Conservation (phyloP, 257 asterid species). For the Voacanga thouarsii region DNA sequence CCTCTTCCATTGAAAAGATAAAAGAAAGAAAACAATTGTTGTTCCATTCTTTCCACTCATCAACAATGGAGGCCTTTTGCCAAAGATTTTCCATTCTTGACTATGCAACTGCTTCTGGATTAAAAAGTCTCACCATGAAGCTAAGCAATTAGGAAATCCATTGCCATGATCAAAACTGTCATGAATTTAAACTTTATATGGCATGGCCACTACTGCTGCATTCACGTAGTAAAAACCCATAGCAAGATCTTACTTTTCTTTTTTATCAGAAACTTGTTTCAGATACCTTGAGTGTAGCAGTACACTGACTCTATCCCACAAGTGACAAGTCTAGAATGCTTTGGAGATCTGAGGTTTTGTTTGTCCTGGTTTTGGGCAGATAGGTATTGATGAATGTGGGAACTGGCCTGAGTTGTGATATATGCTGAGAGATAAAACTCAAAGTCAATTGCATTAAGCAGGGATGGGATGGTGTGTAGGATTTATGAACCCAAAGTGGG, state of each 20-base stretch:
- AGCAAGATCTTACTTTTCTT: background rate
- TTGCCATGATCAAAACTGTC: background rate
- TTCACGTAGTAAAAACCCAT: background rate
- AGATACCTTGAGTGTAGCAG: no score
- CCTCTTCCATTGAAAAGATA: background rate
- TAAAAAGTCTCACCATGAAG: background rate
- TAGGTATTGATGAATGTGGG: no score
- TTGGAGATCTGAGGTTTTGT: no score
- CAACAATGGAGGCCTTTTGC: background rate
- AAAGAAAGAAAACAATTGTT: background rate
- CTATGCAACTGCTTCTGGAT: background rate
- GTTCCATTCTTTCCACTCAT: background rate
- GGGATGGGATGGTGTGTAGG: no score
- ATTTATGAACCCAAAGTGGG: no score
- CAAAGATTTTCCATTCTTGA: background rate
- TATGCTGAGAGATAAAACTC: no score
- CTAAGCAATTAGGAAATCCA: background rate
- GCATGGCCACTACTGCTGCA: background rate
- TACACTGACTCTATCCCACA: no score
- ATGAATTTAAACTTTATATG: background rate
- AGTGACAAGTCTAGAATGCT: no score
- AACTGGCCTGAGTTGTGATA: no score
- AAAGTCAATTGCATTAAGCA: no score
- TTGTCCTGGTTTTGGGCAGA: no score
- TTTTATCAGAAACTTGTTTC: no score